Base-by-base conservation (phyloP, 805 yeast genomes). In the Saturnispora serradocipensis region DNA sequence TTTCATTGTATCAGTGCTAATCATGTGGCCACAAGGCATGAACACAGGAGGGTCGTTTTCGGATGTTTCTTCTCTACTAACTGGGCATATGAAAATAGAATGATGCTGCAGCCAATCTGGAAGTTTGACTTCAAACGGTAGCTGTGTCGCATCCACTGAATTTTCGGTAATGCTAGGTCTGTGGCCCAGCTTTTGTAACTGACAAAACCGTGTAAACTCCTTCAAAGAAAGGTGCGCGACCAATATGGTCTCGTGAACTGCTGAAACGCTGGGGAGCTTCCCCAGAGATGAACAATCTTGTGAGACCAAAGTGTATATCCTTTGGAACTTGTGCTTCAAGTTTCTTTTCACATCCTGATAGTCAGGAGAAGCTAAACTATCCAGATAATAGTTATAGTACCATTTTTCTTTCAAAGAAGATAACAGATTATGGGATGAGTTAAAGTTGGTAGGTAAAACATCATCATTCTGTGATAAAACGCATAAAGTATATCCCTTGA, bases 81-180 rank as follows among this genome's bases (percentile, higher is more conserved):
- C 84, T 0, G 88, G 88, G 59, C 88, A 82, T 5, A 82, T 82
- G 59, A 81, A 82, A 2, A 82, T 71, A 2, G 86, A 58, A 49
- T 56, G 59, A 34, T 53, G 51, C n/a, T 49, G 40, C 8, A 54
- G 38, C 32, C 40, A 27, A 8, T 45, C 18, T 22, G 56, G 56
- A 9, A 55, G 38, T 10, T 50, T 44, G n/a, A 53, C 49, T 24
- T 54, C 57, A 32, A 56, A 54, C 25, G 55, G 57, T 20, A 83
- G 62, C 62, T 83, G 38, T 87, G 58, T 75, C 70, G 45, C 66
- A 62, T 0, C 79, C 69, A 2, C 78, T 69, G 84, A 83, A 78
- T 39, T 71, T 20, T 16, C 27, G 15, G 45, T 75, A 2, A 77
- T 52, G 43, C 59, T 61, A 63, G 67, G 69, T 9, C 47, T 45